These are phyloP conservation scores for Pulveroboletus sp. DNA, from an alignment of 768 basidiomycete species.

Conservation along the genomic window DNA sequence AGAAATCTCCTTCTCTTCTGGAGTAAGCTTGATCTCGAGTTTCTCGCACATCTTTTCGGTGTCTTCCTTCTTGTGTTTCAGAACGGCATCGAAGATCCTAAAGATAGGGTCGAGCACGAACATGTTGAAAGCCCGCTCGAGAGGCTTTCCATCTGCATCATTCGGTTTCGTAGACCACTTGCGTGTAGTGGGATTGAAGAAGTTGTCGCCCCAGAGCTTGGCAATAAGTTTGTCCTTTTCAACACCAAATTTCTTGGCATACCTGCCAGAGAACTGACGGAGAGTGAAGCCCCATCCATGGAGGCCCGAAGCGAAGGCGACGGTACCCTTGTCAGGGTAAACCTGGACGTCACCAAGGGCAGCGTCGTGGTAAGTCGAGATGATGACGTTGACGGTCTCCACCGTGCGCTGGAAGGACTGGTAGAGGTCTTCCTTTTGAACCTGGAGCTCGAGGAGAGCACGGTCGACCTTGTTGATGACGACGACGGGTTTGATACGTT, in stretches of 20 bases:
- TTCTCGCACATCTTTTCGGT: conserved; percentile 86
- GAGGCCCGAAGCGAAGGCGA: conserved; percentile 98
- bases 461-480: conserved; percentile 99
- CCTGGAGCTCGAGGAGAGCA: conserved; percentile 96
- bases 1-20: conserved; percentile 79
- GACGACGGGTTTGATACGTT: conserved; percentile 99
- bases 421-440: conserved; percentile 93
- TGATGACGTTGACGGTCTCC: conserved; percentile 96
- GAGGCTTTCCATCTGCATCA: conserved; percentile 79
- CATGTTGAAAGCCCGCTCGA: conserved; percentile 97
- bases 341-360: conserved; percentile 98
- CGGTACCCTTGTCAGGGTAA: conserved; percentile 96
- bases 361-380: conserved; percentile 93
- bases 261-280: conserved; percentile 91
- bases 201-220: conserved; percentile 99
- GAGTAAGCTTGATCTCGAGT: conserved; percentile 86
- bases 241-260: conserved; percentile 98
- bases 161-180: conserved; percentile 87
- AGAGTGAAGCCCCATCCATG: conserved; percentile 99
- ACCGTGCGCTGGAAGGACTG: conserved; percentile 98
- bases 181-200: conserved; percentile 92
- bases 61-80: conserved; percentile 98
- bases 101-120: conserved; percentile 99
- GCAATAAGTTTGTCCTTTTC: conserved; percentile 98
- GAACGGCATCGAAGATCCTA: conserved; percentile 96